Conservation (phyloP, 441 rosid genomes). For the Oxalis stricta region DNA sequence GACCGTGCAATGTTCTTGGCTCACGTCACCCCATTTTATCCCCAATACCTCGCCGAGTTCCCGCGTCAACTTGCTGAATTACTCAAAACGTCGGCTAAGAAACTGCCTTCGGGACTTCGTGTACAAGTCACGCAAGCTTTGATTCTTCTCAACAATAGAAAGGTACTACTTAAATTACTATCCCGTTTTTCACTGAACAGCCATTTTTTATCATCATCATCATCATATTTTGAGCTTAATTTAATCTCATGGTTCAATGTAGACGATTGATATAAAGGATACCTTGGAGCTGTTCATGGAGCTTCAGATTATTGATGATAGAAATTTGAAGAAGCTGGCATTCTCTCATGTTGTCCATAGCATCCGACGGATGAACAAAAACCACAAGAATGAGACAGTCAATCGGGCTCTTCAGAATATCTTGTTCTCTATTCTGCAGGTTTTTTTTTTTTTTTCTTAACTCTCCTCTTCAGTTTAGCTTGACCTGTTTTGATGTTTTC, state of each 20-base stretch:
- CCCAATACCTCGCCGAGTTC: slow-evolving; percentile 42
- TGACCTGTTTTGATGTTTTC: background rate
- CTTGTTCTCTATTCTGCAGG: slow-evolving; percentile 62
- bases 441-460: slow-evolving; percentile 7
- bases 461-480: background rate
- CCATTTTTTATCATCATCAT: too few relatives aligned
- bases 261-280: slow-evolving; percentile 58
- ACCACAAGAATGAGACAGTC: slow-evolving; percentile 54
- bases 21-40: slow-evolving; percentile 72
- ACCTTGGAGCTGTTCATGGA: slow-evolving; percentile 65
- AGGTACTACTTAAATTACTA: slow-evolving; percentile 19
- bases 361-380: slow-evolving; percentile 63
- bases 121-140: slow-evolving; percentile 58
- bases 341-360: slow-evolving; percentile 74
- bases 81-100: slow-evolving; percentile 40
- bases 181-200: too few relatives aligned
- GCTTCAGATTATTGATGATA: slow-evolving; percentile 76
- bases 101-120: slow-evolving; percentile 67
- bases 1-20: slow-evolving; percentile 66
- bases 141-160: slow-evolving; percentile 54
- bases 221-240: background rate
- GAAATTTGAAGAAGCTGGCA: slow-evolving; percentile 53
- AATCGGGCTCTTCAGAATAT: slow-evolving; percentile 73
- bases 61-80: slow-evolving; percentile 56
- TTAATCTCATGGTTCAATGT: slow-evolving; percentile 5